A percentile compares a stretch with the other conserved stretches of the same genome.
Evolutionary conservation across 2,329 filamentous ascomycete species (phyloP).

Genomic region (Paecilomyces sp.): DNA sequence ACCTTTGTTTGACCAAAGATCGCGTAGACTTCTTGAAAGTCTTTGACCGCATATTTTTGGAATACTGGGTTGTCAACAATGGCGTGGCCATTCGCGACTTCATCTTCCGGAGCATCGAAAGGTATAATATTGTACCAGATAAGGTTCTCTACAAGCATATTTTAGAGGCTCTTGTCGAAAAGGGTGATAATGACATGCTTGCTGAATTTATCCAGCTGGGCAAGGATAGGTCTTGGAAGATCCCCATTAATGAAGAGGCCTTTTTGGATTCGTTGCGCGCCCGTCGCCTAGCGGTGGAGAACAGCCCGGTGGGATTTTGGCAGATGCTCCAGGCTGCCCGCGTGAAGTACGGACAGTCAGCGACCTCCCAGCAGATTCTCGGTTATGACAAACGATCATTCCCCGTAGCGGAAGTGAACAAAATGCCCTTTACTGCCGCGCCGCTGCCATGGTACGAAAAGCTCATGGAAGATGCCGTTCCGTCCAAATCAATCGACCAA

Average conservation of each 20-base stretch:
- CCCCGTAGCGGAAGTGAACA: slow-evolving; percentile 17
- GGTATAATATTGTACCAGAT: slow-evolving; percentile 30
- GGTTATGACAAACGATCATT: slow-evolving; percentile 27
- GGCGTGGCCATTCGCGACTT: slow-evolving; percentile 28
- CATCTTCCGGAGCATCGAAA: slow-evolving; percentile 25
- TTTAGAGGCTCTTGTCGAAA: slow-evolving; percentile 32
- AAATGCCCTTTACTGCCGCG: slow-evolving; percentile 14
- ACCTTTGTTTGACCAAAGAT: slow-evolving; percentile 20
- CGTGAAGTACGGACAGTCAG: slow-evolving; percentile 20
- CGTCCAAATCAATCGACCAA: slow-evolving; percentile 21
- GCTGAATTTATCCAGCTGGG: slow-evolving; percentile 23
- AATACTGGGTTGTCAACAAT: slow-evolving; percentile 32
- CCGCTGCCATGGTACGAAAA: slow-evolving; percentile 22
- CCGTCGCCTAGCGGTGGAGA: slow-evolving; percentile 27
- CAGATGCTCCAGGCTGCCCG: slow-evolving; percentile 33
- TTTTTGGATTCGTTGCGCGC: slow-evolving; percentile 25
- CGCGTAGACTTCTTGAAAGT: slow-evolving; percentile 21
- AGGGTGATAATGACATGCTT: slow-evolving; percentile 26
- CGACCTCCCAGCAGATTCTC: slow-evolving; percentile 27
- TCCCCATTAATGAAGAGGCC: slow-evolving; percentile 20
- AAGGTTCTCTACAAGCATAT: slow-evolving; percentile 33
- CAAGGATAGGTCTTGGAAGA: slow-evolving; percentile 23
- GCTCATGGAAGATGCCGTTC: slow-evolving; percentile 19
- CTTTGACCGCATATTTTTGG: slow-evolving; percentile 35
- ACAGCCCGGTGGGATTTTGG: slow-evolving; percentile 31